These are phyloP conservation scores for Bolboschoenus planiculmis DNA, from an alignment of 176 grass and related monocot genomes.

Conservation along the genomic window DNA sequence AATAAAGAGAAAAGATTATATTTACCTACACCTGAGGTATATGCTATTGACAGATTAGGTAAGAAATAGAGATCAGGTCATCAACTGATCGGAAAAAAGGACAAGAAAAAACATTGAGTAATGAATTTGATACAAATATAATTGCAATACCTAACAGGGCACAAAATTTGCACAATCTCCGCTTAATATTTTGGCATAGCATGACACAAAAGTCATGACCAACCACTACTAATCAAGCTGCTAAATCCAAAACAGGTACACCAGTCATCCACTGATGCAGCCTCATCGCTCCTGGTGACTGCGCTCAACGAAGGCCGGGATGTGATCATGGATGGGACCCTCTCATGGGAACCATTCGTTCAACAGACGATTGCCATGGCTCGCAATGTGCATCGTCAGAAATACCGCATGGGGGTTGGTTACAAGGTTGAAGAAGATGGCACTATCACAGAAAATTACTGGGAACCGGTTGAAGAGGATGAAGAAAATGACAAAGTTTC, in stretches of 20 bases:
- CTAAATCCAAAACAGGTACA: conserved; percentile 52
- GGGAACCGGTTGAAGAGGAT: conserved; percentile 44
- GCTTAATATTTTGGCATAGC: background rate
- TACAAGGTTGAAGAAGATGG: conserved; percentile 78
- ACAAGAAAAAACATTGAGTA: background rate
- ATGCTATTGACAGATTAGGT: background rate
- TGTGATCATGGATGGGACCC: conserved; percentile 90
- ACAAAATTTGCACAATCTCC: background rate
- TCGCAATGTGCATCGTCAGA: conserved; percentile 57
- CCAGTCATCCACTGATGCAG: conserved; percentile 83
- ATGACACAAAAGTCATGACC: background rate
- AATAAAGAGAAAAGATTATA: background rate
- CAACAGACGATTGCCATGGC: conserved; percentile 87
- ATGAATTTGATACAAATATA: background rate
- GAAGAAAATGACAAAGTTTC: background rate
- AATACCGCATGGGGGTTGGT: conserved; percentile 76
- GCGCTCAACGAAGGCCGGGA: conserved; percentile 91
- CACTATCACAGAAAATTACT: conserved; percentile 67
- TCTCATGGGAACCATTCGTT: conserved; percentile 84
- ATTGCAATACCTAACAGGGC: background rate
- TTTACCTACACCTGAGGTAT: background rate
- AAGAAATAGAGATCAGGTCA: background rate
- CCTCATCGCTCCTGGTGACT: conserved; percentile 81
- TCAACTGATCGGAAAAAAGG: background rate
- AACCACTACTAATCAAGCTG: background rate